Conservation (phyloP, 2,329 filamentous ascomycete species). For the Aspergillus ustus region DNA sequence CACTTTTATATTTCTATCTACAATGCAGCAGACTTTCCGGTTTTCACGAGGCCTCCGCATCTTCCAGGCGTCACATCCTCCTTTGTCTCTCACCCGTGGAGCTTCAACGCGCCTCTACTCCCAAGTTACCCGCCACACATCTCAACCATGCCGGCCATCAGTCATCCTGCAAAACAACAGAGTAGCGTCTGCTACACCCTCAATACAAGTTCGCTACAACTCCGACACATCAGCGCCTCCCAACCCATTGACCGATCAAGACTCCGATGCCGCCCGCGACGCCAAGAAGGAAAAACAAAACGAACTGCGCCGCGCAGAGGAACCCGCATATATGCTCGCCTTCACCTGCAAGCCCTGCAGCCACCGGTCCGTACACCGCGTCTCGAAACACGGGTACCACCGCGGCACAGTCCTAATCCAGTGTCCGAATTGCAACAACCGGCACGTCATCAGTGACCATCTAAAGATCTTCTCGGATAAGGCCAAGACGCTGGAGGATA, state of each 20-base stretch:
- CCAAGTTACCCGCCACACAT: constrained; percentile 24
- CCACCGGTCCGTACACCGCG: constrained; percentile 76
- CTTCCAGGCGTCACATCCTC: constrained; percentile 21
- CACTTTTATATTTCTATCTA: constrained; percentile 3
- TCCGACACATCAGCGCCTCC: constrained; percentile 38
- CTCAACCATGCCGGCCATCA: constrained; percentile 12
- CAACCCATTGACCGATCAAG: constrained; percentile 39
- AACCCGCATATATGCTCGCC: constrained; percentile 81
- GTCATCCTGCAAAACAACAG: not conserved
- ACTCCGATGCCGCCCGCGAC: constrained; percentile 32
- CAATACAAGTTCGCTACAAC: constrained; percentile 31
- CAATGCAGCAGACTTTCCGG: constrained; percentile 27
- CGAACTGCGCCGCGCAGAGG: constrained; percentile 42
- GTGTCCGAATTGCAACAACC: constrained; percentile 82
- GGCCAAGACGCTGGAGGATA: constrained; percentile 49
- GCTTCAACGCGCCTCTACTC: constrained; percentile 27
- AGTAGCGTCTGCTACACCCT: constrained; percentile 12
- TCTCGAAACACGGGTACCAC: constrained; percentile 96
- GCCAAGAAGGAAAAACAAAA: constrained; percentile 41
- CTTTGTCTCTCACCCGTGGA: constrained; percentile 20
- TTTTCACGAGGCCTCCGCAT: constrained; percentile 30
- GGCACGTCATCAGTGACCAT: constrained; percentile 92
- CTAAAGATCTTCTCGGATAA: constrained; percentile 63
- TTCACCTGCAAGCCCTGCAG: constrained; percentile 92
- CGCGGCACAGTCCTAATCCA: constrained; percentile 85